Percentiles rank a stretch among this genome's conserved stretches.
These are phyloP conservation scores for Botrytis fabae DNA, from an alignment of 2,329 filamentous ascomycete species.

Conservation along the genomic window DNA sequence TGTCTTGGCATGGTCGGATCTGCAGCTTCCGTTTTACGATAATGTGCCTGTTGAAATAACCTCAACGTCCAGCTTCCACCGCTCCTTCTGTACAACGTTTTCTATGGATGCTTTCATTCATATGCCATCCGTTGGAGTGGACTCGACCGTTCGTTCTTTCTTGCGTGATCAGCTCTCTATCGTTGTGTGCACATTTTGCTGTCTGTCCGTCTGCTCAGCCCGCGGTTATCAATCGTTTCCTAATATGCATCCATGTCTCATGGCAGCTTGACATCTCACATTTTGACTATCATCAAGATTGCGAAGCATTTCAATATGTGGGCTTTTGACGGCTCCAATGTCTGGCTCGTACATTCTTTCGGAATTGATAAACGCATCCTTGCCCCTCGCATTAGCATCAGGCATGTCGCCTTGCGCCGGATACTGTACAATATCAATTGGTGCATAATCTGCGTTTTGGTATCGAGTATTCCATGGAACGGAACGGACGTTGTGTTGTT, in stretches of 20 bases:
- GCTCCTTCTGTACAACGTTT: conserved; percentile 10
- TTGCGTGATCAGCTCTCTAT: background rate
- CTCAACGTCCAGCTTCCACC: conserved; percentile 19
- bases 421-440: conserved; percentile 8
- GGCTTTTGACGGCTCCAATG: background rate
- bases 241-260: background rate
- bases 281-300: background rate
- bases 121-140: background rate
- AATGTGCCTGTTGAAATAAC: background rate
- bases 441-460: conserved; percentile 6
- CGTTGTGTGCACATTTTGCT: background rate
- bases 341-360: background rate
- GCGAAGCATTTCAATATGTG: background rate
- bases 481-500: conserved; percentile 14
- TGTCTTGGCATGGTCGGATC: background rate
- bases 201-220: background rate
- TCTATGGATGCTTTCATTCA: background rate
- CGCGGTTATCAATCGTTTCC: background rate
- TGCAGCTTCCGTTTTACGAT: conserved; percentile 1
- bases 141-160: background rate
- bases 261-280: conserved; percentile 7
- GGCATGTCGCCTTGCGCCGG: background rate
- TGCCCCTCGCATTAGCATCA: background rate
- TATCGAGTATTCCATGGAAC: conserved; percentile 18
- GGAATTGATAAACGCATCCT: background rate